phyloP scores from a whole-genome alignment of 2,329 filamentous ascomycete genomes.

The Purpureocillium lavendulum region DNA sequence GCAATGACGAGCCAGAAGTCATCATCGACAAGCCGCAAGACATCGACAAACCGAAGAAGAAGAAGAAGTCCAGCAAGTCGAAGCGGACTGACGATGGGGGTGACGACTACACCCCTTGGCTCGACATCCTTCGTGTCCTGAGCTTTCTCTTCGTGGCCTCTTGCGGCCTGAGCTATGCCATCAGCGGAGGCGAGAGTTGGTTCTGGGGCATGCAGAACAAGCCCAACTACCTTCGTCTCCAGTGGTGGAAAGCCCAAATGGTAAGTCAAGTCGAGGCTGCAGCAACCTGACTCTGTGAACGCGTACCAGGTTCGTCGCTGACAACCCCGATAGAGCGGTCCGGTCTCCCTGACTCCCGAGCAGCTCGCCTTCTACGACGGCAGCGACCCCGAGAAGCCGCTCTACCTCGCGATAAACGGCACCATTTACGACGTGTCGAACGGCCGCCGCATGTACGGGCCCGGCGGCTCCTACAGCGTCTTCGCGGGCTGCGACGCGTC shows the following conservation, averaged over 20 bases:
- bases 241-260: conserved; percentile 51
- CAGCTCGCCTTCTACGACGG: conserved; percentile 74
- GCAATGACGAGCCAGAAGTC: no score
- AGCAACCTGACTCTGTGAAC: background rate
- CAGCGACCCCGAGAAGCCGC: conserved; percentile 61
- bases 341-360: conserved; percentile 63
- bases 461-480: conserved; percentile 77
- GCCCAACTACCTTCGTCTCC: conserved; percentile 51
- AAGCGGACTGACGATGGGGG: conserved; percentile 29
- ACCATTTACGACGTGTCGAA: conserved; percentile 78
- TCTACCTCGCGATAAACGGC: conserved; percentile 86
- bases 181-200: conserved; percentile 61
- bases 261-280: conserved; percentile 43
- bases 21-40: conserved; percentile 1
- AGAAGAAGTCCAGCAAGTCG: conserved; percentile 9
- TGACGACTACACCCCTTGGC: conserved; percentile 48
- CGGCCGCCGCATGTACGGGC: conserved; percentile 63
- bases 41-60: conserved; percentile 15
- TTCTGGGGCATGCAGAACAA: conserved; percentile 57
- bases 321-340: conserved; percentile 35
- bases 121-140: conserved; percentile 64
- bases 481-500: conserved; percentile 84
- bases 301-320: no score
- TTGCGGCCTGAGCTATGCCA: conserved; percentile 65
- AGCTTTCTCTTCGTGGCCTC: conserved; percentile 59